A percentile compares a stretch with the other conserved stretches of the same genome.
Evolutionary conservation across 768 basidiomycete species (phyloP).

Genomic region (Trametes meyenii): DNA sequence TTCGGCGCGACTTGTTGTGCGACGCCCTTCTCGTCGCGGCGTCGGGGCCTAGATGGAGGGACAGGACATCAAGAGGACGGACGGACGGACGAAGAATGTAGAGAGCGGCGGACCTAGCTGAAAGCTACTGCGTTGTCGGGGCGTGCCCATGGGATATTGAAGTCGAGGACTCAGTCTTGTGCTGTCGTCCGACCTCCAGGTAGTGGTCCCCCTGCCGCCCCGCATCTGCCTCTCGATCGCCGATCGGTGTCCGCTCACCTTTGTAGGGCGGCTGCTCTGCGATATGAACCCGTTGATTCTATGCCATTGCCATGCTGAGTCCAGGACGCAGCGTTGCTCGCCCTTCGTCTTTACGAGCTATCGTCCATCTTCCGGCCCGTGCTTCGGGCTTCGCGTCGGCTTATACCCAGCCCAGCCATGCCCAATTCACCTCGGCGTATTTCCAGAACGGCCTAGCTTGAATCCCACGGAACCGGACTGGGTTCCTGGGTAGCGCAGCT

Average conservation of each 20-base stretch:
- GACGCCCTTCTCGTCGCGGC: neutral
- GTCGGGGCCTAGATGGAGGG: too few relatives aligned
- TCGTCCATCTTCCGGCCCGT: neutral
- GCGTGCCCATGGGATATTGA: too few relatives aligned
- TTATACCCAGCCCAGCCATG: neutral
- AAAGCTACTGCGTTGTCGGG: too few relatives aligned
- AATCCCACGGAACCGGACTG: neutral
- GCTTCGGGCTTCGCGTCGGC: neutral
- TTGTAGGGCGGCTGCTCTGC: neutral
- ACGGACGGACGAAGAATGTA: too few relatives aligned
- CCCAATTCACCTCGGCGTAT: neutral
- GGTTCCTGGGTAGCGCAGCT: neutral
- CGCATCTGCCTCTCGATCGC: neutral
- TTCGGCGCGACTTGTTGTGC: neutral
- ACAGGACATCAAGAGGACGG: too few relatives aligned
- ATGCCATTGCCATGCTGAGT: neutral
- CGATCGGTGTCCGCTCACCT: neutral
- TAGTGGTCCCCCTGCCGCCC: neutral
- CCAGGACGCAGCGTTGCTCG: neutral
- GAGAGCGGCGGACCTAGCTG: too few relatives aligned
- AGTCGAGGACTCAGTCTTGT: neutral
- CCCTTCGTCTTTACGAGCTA: neutral
- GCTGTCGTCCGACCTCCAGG: neutral
- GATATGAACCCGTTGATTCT: neutral
- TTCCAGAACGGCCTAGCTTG: slow-evolving; percentile 11